phyloP scores from a whole-genome alignment of 169 alveolate genomes.

The Cryptosporidium viatorum region DNA sequence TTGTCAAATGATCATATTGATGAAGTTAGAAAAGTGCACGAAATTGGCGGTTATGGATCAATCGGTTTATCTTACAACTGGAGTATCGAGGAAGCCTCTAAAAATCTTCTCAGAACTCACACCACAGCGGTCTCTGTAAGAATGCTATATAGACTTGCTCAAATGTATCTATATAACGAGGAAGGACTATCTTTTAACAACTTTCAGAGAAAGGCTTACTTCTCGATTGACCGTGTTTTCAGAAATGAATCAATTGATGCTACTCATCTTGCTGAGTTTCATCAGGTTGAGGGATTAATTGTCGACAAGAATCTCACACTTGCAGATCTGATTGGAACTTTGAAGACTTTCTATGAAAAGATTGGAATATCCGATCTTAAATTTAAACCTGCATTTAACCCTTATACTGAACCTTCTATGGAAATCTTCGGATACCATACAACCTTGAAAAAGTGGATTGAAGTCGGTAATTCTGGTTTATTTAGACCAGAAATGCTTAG shows the following conservation, averaged over 20 bases:
- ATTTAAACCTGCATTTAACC: constrained; percentile 99
- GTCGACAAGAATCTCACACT: constrained; percentile 93
- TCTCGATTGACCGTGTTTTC: constrained; percentile 99
- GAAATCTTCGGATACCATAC: constrained; percentile 99
- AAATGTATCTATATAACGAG: constrained; percentile 86
- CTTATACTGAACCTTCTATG: constrained; percentile 99
- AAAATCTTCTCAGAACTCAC: constrained; percentile 95
- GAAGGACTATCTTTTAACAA: constrained; percentile 35
- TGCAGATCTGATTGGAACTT: constrained; percentile 91
- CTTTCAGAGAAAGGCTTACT: constrained; percentile 92
- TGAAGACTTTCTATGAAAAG: constrained; percentile 91
- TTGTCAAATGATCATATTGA: constrained; percentile 88
- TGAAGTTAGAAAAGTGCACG: constrained; percentile 93
- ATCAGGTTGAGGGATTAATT: constrained; percentile 96
- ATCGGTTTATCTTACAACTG: constrained; percentile 98
- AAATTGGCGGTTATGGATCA: constrained; percentile 95
- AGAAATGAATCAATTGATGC: constrained; percentile 99
- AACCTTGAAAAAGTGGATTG: constrained; percentile 94
- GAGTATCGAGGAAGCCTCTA: constrained; percentile 88
- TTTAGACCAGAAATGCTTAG: constrained; percentile 99
- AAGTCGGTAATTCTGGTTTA: constrained; percentile 99
- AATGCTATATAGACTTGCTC: constrained; percentile 93
- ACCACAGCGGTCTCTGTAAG: constrained; percentile 99
- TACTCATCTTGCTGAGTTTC: constrained; percentile 99
- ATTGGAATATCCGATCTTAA: constrained; percentile 92